phyloP scores from a whole-genome alignment of 805 yeast species.

The Candida methanosorbosa region DNA sequence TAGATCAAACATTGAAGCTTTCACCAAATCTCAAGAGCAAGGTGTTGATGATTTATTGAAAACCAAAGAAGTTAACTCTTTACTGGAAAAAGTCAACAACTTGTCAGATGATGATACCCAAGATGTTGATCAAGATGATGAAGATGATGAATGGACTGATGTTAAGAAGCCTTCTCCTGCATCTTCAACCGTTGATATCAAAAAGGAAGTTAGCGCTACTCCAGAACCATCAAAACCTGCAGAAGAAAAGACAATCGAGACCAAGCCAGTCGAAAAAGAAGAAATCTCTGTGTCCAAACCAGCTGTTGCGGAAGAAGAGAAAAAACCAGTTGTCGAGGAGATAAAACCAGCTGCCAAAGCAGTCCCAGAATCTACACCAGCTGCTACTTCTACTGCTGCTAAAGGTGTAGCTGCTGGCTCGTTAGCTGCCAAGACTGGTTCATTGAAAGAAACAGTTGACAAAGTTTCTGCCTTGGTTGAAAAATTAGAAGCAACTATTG shows the following conservation, averaged over 20 bases:
- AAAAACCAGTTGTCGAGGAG: slow-evolving; percentile 2
- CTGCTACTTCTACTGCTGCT: slow-evolving; percentile 6
- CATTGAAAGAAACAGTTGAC: slow-evolving; percentile 66
- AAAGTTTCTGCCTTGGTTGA: slow-evolving; percentile 51
- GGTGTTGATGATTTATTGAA: slow-evolving; percentile 41
- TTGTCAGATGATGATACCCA: slow-evolving; percentile 31
- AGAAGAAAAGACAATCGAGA: slow-evolving; percentile 1
- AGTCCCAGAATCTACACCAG: background rate
- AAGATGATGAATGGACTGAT: slow-evolving; percentile 22
- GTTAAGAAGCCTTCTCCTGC: slow-evolving; percentile 2
- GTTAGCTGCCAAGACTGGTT: slow-evolving; percentile 52
- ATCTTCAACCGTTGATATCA: too few relatives aligned
- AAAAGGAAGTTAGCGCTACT: background rate
- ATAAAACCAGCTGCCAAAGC: slow-evolving; percentile 3
- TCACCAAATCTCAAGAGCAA: slow-evolving; percentile 23
- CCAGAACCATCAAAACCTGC: background rate
- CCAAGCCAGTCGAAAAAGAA: slow-evolving; percentile 1
- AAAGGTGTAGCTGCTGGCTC: slow-evolving; percentile 18
- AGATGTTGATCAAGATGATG: slow-evolving; percentile 17
- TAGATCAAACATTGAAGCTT: slow-evolving; percentile 5
- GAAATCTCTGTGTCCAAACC: slow-evolving; percentile 4
- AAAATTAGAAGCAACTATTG: slow-evolving; percentile 47
- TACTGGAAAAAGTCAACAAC: slow-evolving; percentile 36
- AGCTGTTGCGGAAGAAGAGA: slow-evolving; percentile 1
- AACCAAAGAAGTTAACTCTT: slow-evolving; percentile 35